A percentile compares a stretch with the other conserved stretches of the same genome.
These are phyloP conservation scores for Schwanniomyces etchellsii DNA, from an alignment of 1,139 yeast genomes.

Conservation along the genomic window DNA sequence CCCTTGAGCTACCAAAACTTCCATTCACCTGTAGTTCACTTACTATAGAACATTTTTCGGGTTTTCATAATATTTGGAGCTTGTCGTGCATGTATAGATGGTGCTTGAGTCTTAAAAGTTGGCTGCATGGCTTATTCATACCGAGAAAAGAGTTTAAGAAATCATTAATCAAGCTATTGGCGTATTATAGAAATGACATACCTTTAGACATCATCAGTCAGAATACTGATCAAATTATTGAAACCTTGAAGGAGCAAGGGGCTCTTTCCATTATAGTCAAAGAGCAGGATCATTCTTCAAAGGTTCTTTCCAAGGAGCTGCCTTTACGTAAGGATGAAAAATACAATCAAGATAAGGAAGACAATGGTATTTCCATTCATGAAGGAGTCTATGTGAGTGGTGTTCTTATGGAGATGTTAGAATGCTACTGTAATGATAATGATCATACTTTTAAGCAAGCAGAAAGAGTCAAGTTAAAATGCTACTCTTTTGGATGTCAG, in stretches of 20 bases:
- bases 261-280: constrained; percentile 26
- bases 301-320: neutral
- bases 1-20: constrained; percentile 49
- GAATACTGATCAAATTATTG: constrained; percentile 48
- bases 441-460: constrained; percentile 14
- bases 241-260: constrained; percentile 37
- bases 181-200: constrained; percentile 44
- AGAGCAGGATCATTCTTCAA: neutral
- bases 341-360: constrained; percentile 7
- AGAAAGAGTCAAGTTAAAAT: constrained; percentile 15
- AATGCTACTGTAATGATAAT: constrained; percentile 30
- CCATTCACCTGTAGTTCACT: constrained; percentile 52
- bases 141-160: constrained; percentile 46
- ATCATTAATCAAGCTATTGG: constrained; percentile 47
- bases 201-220: constrained; percentile 54
- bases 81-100: constrained; percentile 37
- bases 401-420: constrained; percentile 31
- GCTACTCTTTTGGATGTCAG: constrained; percentile 35
- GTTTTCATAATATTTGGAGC: constrained; percentile 35
- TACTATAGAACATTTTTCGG: constrained; percentile 40
- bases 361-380: constrained; percentile 20
- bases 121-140: constrained; percentile 48
- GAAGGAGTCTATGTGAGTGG: constrained; percentile 24
- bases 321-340: neutral
- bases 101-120: constrained; percentile 47